Evolutionary conservation across 2,329 filamentous ascomycete genomes (phyloP), one percentile per base, ranked within the genome.

Genomic region (Capronia americana): DNA sequence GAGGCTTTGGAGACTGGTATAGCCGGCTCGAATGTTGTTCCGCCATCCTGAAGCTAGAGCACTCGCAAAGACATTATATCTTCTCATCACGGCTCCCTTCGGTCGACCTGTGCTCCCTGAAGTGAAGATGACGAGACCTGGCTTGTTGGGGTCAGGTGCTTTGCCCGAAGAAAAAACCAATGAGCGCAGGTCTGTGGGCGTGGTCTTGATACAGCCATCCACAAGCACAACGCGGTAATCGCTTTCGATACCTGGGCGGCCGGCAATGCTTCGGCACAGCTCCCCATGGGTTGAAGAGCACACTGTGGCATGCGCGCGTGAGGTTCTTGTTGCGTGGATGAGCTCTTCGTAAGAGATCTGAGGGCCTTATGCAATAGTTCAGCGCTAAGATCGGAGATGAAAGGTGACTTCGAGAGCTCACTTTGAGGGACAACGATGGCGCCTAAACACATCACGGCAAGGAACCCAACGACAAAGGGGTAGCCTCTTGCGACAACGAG

Each of bases 51-150:
- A 7, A 54, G 55, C 20, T 3, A 55, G 44, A 2, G 61, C 56
- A 12, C 57, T 70, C 3, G 69, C 73, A 23, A 74, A 69, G n/a
- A 69, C 41, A 50, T 61, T 60, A 12, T 57, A 57, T 17, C 70
- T 60, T 12, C 70, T 65, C 53, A 57, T 69, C 20, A 88, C 85
- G 12, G 88, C 85, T 1, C 87, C 88, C 65, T 87, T 87, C 0
- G 86, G 85, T 55, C 81, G 82, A 57, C 83, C 83, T 1, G 85
- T 85, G 0, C 85, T 86, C 0, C 85, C 85, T 2, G 84, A 85
- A 0, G 84, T 85, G 68, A 90, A 87, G 7, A 91, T 83, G 2
- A 88, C 81, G 72, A 88, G 90, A 50, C 65, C 76, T 11, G 75
- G 71, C 2, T 67, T 66, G 59, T 76, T 76, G 57, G 72, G 67